Evolutionary conservation across 345 rosid genomes (phyloP), one percentile per base, ranked within the genome.

Genomic region (Psidium guajava): DNA sequence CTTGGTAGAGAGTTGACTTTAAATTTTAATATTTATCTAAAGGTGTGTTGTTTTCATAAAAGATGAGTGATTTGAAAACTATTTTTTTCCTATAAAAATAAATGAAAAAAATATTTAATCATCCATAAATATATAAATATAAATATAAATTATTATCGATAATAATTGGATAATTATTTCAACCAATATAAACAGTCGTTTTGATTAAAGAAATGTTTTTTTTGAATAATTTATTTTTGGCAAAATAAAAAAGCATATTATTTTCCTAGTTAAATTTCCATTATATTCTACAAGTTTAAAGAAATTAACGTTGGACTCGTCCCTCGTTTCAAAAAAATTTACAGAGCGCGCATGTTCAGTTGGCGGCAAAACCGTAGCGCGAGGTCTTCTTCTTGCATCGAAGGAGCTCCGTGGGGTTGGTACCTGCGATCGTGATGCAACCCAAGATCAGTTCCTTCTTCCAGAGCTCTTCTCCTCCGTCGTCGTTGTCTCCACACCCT

Each of bases 361-460:
- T 69, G 77, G 77, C 77, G 77, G 44, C 77, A 69, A 69, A 69
- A 69, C 77, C 77, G 6, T 28, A 9, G 40, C 11, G 75, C 75
- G 22, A 20, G 56, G 3, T 54, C 56, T 64, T 3, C 36, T 36
- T 64, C 77, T 32, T 32, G 77, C 77, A 8, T 2, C 77, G 24
- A 8, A 10, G 77, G 77, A 69, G 44, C 77, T 32, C 77, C 77
- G 47, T 44, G 13, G 40, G 73, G 14, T 7, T 21, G 6, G 73
- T 27, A 36, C 73, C 2, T 20, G 77, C 77, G 47, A 32, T 18
- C 24, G 69, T 18, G 82, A 94, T 93, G 98, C 98, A 94, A 89
- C 83, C 96, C 86, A 95, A 94, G 87, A 93, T 96, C 91, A 92
- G 89, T 81, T 87, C 94, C 86, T 96, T 95, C 94, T 96, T 94